phyloP scores from a whole-genome alignment of 106 monocot genomes.

The Posidonia australis region DNA sequence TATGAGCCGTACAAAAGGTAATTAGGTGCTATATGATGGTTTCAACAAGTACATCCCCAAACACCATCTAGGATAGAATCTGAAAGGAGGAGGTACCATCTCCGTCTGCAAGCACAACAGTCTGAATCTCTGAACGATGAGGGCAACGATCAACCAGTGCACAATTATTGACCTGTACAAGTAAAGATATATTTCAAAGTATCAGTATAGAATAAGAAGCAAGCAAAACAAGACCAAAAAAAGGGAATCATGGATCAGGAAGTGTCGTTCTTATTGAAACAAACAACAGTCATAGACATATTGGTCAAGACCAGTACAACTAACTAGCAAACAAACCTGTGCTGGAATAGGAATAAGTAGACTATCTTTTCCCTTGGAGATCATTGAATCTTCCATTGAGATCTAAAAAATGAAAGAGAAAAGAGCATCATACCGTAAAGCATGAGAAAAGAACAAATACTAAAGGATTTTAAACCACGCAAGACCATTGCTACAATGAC shows the following conservation, averaged over 20 bases:
- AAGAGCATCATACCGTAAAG: too few species aligned
- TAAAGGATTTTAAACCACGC: too few species aligned
- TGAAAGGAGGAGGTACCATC: slow-evolving; percentile 24
- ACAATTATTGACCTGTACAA: slow-evolving; percentile 39
- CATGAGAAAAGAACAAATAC: too few species aligned
- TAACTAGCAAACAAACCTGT: slow-evolving; percentile 24
- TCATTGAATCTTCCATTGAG: slow-evolving; percentile 34
- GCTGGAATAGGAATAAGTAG: slow-evolving; percentile 64
- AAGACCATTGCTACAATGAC: too few species aligned
- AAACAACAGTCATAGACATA: neutral
- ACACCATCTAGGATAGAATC: neutral
- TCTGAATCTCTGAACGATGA: slow-evolving; percentile 85
- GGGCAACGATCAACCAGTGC: slow-evolving; percentile 73
- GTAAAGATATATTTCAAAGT: neutral
- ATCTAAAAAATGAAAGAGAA: slow-evolving; percentile 27
- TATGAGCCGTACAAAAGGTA: too few species aligned
- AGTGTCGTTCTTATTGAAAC: neutral
- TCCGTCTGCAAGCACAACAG: slow-evolving; percentile 46
- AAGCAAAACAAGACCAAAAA: neutral
- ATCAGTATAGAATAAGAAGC: neutral
- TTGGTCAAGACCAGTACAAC: neutral
- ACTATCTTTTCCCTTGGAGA: slow-evolving; percentile 72
- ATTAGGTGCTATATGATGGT: too few species aligned
- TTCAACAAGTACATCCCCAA: too few species aligned
- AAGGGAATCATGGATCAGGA: too few species aligned